Base-by-base conservation (phyloP, 2,329 filamentous ascomycete genomes). In the Fusarium oligoseptatum region DNA sequence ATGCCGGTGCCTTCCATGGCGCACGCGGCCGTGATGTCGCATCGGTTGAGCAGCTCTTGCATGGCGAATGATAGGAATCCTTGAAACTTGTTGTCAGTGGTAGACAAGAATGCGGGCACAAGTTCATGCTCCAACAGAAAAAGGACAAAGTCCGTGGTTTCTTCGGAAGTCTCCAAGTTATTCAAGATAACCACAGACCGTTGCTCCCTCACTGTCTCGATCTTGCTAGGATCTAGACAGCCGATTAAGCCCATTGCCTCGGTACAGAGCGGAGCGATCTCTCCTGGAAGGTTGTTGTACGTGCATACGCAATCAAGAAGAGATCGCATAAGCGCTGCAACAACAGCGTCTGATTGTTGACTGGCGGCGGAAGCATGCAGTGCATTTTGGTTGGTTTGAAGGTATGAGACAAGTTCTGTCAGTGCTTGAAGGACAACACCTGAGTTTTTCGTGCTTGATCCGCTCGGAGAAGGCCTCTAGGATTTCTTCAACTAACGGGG, bases 21-120 rank as follows among this genome's bases (percentile, higher is more conserved):
- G 61, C 86, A 87, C 0, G 88, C 90, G 12, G 88, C 85, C 68
- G 88, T 91, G 78, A 98, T 92, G 32, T 93, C 92, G 78, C 93
- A 94, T 75, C 92, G 91, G 52, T 92, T 92, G 4, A 98, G 88
- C 45, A 98, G 88, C 78, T 97, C 93, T 82, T 99, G 97, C 92
- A 99, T 98, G 2, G 93, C 94, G 82, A 94, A 99, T 2, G 96
- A 96, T 20, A 99, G 87, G 80, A 97, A 98, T 0, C 95, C 95
- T 82, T 98, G 97, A 7, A 95, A 89, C 74, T 91, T 92, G 3
- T 95, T 93, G 80, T 98, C 97, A 0, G 93, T 97, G 2, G 94
- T 93, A 1, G 96, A 97, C 50, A 97, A 86, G 80, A 99, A 99
- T 1, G 95, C 93, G 70, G 95, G 95, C 29, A 98, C 95, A 12